phyloP scores from a whole-genome alignment of 2,329 filamentous ascomycete species.

The Coleophoma eucalyptorum region DNA sequence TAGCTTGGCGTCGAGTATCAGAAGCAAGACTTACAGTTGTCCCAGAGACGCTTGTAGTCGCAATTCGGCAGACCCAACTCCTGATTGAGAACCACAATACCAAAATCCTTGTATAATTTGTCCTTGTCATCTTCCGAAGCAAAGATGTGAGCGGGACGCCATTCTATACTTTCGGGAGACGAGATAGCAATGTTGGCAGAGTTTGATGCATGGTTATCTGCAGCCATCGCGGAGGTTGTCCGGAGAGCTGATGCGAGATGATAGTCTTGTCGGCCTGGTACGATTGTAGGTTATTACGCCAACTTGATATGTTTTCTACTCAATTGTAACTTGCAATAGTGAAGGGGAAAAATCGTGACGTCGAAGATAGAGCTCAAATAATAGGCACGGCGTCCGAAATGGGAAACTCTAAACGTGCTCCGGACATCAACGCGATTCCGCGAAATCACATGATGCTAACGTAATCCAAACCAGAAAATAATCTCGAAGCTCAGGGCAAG shows the following conservation, averaged over 20 bases:
- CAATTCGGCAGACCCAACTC: slow-evolving; percentile 42
- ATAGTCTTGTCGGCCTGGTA: too few relatives aligned
- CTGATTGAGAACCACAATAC: slow-evolving; percentile 58
- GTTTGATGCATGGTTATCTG: too few relatives aligned
- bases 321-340: too few relatives aligned
- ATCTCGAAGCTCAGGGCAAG: too few relatives aligned
- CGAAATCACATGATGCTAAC: slow-evolving; percentile 2
- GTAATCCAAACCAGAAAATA: background rate
- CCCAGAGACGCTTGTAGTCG: slow-evolving; percentile 27
- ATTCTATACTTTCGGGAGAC: slow-evolving; percentile 11
- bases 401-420: background rate
- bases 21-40: slow-evolving; percentile 6
- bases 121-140: slow-evolving; percentile 5
- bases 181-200: too few relatives aligned
- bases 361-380: too few relatives aligned
- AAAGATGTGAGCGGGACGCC: slow-evolving; percentile 32
- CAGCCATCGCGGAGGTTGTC: too few relatives aligned
- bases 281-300: too few relatives aligned
- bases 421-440: background rate
- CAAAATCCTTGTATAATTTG: slow-evolving; percentile 30
- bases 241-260: too few relatives aligned
- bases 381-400: background rate
- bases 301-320: too few relatives aligned
- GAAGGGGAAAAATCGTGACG: too few relatives aligned
- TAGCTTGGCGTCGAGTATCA: background rate